phyloP scores from a whole-genome alignment of 139 green algal genomes.

The Zygnema circumcarinatum region DNA sequence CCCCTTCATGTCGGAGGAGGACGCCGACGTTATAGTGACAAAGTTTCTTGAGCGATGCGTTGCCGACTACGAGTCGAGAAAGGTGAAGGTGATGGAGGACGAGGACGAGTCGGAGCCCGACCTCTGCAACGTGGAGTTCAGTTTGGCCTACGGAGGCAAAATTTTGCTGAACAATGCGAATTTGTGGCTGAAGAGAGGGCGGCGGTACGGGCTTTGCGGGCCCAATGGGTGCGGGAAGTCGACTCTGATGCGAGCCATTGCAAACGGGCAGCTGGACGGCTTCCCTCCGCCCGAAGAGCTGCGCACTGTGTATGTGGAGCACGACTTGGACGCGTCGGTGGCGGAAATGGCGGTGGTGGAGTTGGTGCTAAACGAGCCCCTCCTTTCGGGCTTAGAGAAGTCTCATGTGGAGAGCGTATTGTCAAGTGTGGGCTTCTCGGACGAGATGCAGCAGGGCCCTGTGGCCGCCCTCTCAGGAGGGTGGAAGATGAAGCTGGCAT shows the following conservation, averaged over 20 bases:
- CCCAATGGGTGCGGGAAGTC: constrained; percentile 66
- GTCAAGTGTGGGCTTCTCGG: constrained; percentile 79
- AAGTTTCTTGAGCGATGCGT: constrained; percentile 31
- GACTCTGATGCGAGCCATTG: constrained; percentile 66
- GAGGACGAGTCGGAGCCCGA: constrained; percentile 60
- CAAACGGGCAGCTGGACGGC: constrained; percentile 67
- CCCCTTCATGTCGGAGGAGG: constrained; percentile 24
- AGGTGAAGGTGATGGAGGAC: constrained; percentile 45
- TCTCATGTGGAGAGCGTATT: constrained; percentile 64
- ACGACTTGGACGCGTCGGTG: constrained; percentile 61
- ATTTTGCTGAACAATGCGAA: constrained; percentile 69
- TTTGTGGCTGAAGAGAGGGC: constrained; percentile 62
- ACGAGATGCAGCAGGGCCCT: constrained; percentile 68
- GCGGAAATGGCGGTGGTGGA: constrained; percentile 58
- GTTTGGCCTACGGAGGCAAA: constrained; percentile 66
- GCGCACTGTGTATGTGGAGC: constrained; percentile 63
- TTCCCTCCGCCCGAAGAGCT: constrained; percentile 60
- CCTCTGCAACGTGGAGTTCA: constrained; percentile 65
- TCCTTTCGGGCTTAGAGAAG: constrained; percentile 1
- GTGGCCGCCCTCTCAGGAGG: constrained; percentile 64
- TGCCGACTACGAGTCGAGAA: constrained; percentile 39
- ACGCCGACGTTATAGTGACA: constrained; percentile 24
- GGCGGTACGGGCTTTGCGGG: constrained; percentile 65
- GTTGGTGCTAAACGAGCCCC: constrained; percentile 57
- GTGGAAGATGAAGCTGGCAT: constrained; percentile 65